These are phyloP conservation scores for Lunularia cruciata DNA, from an alignment of 225 moss, liverwort and hornwort genomes.

Conservation along the genomic window DNA sequence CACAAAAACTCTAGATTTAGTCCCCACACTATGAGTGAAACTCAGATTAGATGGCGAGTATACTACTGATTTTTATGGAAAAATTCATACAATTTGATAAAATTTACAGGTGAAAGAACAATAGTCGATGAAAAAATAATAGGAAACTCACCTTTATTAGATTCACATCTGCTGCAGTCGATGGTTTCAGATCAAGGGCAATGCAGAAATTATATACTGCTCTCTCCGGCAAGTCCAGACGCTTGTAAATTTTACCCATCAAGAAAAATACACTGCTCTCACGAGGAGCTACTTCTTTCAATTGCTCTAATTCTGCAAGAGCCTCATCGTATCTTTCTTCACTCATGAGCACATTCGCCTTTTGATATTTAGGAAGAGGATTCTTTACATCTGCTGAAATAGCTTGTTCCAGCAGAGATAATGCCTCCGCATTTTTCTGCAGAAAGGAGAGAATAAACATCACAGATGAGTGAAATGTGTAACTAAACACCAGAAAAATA, in stretches of 20 bases:
- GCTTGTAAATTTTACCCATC: slow-evolving; percentile 94
- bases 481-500: too few relatives aligned
- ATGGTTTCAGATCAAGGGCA: slow-evolving; percentile 96
- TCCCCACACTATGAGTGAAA: too few relatives aligned
- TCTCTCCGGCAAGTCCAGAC: slow-evolving; percentile 79
- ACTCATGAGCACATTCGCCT: slow-evolving; percentile 96
- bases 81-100: background rate
- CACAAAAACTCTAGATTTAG: too few relatives aligned
- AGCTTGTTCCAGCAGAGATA: slow-evolving; percentile 84
- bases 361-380: slow-evolving; percentile 93
- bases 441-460: background rate
- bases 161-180: slow-evolving; percentile 90
- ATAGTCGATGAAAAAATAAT: too few relatives aligned
- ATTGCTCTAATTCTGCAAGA: slow-evolving; percentile 81
- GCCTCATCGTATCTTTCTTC: slow-evolving; percentile 90
- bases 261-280: slow-evolving; percentile 96
- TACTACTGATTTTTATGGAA: too few relatives aligned
- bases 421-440: slow-evolving; percentile 80
- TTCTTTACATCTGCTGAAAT: slow-evolving; percentile 89
- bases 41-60: too few relatives aligned
- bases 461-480: too few relatives aligned
- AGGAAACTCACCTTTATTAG: slow-evolving; percentile 65
- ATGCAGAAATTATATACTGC: slow-evolving; percentile 96
- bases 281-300: slow-evolving; percentile 92
- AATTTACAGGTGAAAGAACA: too few relatives aligned